Base-by-base conservation (phyloP, 2,329 filamentous ascomycete genomes). In the Cladophialophora psammophila region DNA sequence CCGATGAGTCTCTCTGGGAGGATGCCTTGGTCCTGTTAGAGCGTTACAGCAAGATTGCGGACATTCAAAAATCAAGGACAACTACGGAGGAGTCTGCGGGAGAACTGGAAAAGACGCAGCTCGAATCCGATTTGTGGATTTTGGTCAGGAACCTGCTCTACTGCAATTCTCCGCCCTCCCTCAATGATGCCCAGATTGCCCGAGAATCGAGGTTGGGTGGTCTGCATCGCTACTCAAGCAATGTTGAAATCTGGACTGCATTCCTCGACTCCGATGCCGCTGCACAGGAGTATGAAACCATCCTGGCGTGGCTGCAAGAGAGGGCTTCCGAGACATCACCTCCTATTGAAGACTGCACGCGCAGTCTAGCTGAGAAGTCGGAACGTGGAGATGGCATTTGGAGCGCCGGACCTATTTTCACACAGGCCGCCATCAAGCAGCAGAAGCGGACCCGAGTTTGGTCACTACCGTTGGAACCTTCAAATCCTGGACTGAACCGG, bases 381-480 rank as follows among this genome's bases (percentile, higher is more conserved):
- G 91, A 94, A 67, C 85, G 92, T 73, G 91, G 91, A 9, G 80
- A 81, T 58, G 92, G 94, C 58, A 88, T 94, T 9, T 92, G 95
- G 81, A 89, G 91, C 34, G 89, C 93, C 76, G 94, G 94, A 48
- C 97, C 94, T 92, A 87, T 97, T 69, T 93, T 97, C 77, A 97
- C 95, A 0, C 91, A 93, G 70, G 88, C 92, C 66, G 90, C 90
- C 56, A 93, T 99, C 79, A 99, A 99, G 81, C 87, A 91, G 64
- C 88, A 92, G 76, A 99, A 98, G 81, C 89, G 91, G 65, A 81
- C 95, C 71, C 87, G 91, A 66, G 86, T 87, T 34, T 89, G 87
- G 83, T 85, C 86, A 40, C 86, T 88, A 67, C 82, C 88, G 6
- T 80, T 93, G 26, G 89, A 92, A 65, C 88, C 88, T 2, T 83